These are phyloP conservation scores for Quercus variabilis DNA, from an alignment of 306 rosid species.

Conservation along the genomic window DNA sequence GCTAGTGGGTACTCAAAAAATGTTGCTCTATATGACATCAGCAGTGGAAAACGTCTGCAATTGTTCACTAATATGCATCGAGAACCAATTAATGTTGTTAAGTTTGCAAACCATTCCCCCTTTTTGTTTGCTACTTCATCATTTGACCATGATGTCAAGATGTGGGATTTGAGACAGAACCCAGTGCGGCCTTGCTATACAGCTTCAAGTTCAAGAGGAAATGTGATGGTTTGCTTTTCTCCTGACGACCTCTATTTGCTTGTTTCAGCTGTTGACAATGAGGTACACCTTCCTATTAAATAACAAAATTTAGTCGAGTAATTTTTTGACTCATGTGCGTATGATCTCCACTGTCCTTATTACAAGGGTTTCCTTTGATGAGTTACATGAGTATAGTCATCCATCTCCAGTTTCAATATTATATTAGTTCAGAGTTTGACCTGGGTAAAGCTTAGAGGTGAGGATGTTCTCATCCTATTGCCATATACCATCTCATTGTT, in stretches of 20 bases:
- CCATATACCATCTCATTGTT: background rate
- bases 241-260: constrained; percentile 90
- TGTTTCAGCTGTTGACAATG: constrained; percentile 81
- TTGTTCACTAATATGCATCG: constrained; percentile 69
- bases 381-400: background rate
- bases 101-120: constrained; percentile 85
- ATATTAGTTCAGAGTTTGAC: background rate
- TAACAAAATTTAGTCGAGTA: background rate
- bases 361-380: background rate
- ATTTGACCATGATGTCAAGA: constrained; percentile 74
- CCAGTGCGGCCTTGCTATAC: constrained; percentile 68
- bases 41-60: constrained; percentile 64
- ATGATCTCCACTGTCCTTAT: background rate
- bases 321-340: background rate
- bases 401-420: background rate
- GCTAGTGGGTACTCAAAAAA: constrained; percentile 83
- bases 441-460: background rate
- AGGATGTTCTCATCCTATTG: background rate
- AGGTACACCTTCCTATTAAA: constrained; percentile 36
- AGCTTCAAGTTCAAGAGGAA: constrained; percentile 71
- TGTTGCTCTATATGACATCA: constrained; percentile 78
- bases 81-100: constrained; percentile 79
- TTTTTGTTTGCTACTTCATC: constrained; percentile 78
- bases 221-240: constrained; percentile 91
- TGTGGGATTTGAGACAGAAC: constrained; percentile 92